phyloP scores from a whole-genome alignment of 1,139 yeast species.

The Yamadazyma kanchanaburiensis region DNA sequence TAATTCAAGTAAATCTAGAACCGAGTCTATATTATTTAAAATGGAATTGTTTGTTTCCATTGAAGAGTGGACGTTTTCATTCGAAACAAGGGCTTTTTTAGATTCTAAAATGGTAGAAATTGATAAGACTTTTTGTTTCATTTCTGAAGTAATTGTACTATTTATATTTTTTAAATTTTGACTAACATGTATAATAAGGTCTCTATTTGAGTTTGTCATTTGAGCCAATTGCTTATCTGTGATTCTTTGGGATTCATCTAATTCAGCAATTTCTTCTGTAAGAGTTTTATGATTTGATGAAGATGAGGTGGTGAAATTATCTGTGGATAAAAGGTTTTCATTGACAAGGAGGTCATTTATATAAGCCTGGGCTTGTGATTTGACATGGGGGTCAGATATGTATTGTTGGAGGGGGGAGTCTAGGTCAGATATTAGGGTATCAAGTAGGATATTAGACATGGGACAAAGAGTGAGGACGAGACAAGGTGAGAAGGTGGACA shows the following conservation, averaged over 20 bases:
- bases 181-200: conserved; percentile 38
- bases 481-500: no score
- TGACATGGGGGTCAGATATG: conserved; percentile 12
- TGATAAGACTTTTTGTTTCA: conserved; percentile 19
- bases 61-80: no score
- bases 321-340: conserved; percentile 42
- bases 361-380: conserved; percentile 16
- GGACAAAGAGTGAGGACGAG: no score
- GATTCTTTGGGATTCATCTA: conserved; percentile 32
- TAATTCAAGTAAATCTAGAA: conserved; percentile 75
- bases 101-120: conserved; percentile 15
- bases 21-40: conserved; percentile 62
- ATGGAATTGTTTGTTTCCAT: conserved; percentile 33
- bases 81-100: conserved; percentile 19
- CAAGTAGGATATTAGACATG: conserved; percentile 22
- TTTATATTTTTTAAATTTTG: conserved; percentile 26
- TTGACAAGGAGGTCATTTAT: conserved; percentile 31
- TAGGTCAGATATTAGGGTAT: conserved; percentile 19
- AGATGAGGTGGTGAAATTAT: conserved; percentile 28
- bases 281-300: conserved; percentile 20
- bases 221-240: conserved; percentile 29
- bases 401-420: conserved; percentile 13
- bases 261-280: conserved; percentile 46
- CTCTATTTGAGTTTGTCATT: conserved; percentile 36
- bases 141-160: conserved; percentile 19